phyloP scores from a whole-genome alignment of 345 rosid species.

The Eucalyptus grandis region DNA sequence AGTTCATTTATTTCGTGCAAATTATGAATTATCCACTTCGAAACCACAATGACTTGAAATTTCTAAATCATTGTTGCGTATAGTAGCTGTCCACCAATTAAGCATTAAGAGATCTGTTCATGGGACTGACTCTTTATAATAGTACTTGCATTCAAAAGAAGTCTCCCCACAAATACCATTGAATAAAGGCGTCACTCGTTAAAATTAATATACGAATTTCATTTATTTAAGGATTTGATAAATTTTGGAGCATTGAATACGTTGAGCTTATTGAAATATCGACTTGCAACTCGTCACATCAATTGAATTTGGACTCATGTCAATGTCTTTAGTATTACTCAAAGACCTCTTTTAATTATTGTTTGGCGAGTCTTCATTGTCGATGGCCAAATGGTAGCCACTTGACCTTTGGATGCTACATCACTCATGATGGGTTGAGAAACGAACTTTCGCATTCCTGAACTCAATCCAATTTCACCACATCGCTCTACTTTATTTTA shows the following conservation, averaged over 20 bases:
- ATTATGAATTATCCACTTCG: neutral
- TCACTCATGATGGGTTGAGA: neutral
- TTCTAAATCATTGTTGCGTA: neutral
- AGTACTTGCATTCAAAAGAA: neutral
- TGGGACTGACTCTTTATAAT: neutral
- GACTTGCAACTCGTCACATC: fast-evolving
- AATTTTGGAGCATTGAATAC: neutral
- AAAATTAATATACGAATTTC: neutral
- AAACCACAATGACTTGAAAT: neutral
- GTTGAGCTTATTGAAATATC: neutral
- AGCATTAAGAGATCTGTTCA: neutral
- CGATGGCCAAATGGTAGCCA: neutral
- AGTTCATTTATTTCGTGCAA: neutral
- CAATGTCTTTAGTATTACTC: neutral
- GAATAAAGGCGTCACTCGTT: neutral
- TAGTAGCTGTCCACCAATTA: neutral
- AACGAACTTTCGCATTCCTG: neutral
- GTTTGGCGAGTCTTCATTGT: neutral
- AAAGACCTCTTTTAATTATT: neutral
- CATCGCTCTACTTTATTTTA: fast-evolving
- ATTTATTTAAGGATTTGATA: neutral
- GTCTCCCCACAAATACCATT: neutral
- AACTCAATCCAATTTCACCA: fast-evolving
- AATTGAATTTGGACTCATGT: neutral
- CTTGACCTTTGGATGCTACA: neutral